Evolutionary conservation across 208 protist species (phyloP), one percentile per base, ranked within the genome.

Genomic region (Phytomonas francai): DNA sequence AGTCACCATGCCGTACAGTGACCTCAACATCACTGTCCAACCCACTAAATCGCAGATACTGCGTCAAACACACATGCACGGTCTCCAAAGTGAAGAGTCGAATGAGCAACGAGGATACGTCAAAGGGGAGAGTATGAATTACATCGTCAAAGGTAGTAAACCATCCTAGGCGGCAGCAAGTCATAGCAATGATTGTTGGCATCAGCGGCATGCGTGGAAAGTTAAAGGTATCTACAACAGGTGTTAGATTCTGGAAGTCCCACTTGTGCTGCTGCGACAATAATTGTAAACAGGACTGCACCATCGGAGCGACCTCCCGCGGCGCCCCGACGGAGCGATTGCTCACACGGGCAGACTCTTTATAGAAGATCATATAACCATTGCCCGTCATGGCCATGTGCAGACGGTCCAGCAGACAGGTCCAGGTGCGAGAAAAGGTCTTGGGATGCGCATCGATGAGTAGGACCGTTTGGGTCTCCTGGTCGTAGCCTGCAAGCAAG

Each of bases 301-400:
- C 85, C 56, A 82, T 87, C 36, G 85, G 79, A 11, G 81, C 72
- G 59, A 88, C 67, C 27, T 58, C 75, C 31, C 65, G 72, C 30
- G 83, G 83, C 9, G 88, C 85, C 1, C 88, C 88, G 45, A 94
- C 77, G 54, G 66, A 68, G 39, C 65, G 60, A 66, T 70, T 33
- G 22, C 36, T 63, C 29, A 65, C 58, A 16, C 32, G 45, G 6
- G 72, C 70, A 27, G 63, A 65, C 22, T 62, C 68, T 58, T 88
- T 87, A n/a, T 84, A 89, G 72, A 93, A 89, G 30, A 96, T 80
- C 56, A 96, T 80, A 67, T 94, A 96, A 19, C 90, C 90, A 65
- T 82, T 84, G 28, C 83, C 87, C 22, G 88, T 96, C 70, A 96
- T 92, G 56, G 87, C 85, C 77, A 87, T 90, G 79, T 96, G 90